Percentiles rank a stretch among this genome's conserved stretches.
Conservation (phyloP, 139 green algal genomes). For the Picocystis salinarum region DNA sequence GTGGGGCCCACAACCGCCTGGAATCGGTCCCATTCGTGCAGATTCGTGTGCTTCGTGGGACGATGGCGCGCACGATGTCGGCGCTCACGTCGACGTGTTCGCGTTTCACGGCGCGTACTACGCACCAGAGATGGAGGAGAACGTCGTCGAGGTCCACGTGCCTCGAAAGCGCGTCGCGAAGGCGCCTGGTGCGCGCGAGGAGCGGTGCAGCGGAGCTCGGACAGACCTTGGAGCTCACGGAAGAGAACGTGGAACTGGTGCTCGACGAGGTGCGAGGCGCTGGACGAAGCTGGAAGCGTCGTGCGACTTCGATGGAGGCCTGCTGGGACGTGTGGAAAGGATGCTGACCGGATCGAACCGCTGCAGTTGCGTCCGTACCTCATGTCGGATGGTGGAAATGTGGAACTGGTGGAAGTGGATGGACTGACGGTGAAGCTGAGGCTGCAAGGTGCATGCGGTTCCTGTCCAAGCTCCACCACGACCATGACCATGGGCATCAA, state of each 20-base stretch:
- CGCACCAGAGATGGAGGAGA: no score
- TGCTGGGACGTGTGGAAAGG: not conserved
- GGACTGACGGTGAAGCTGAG: conserved; percentile 72
- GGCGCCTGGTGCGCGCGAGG: no score
- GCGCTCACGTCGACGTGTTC: no score
- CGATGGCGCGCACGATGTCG: no score
- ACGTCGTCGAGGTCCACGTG: no score
- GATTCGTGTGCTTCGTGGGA: no score
- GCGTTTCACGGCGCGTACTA: no score
- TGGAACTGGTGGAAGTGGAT: conserved; percentile 96
- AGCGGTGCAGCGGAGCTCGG: not conserved
- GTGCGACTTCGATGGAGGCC: not conserved
- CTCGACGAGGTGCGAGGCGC: conserved; percentile 69
- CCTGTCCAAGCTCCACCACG: conserved; percentile 67
- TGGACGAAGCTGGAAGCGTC: not conserved
- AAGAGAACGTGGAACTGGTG: conserved; percentile 89
- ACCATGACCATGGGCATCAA: conserved; percentile 99
- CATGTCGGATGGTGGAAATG: conserved; percentile 94
- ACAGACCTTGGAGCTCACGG: conserved; percentile 72
- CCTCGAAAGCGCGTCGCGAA: no score
- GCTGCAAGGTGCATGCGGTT: conserved; percentile 83
- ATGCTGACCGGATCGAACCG: not conserved
- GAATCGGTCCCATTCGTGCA: no score
- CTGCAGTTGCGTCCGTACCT: conserved; percentile 82
- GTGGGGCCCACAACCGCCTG: no score